Conservation (phyloP, 2,329 filamentous ascomycete genomes). For the Pyrenophora graminea region DNA sequence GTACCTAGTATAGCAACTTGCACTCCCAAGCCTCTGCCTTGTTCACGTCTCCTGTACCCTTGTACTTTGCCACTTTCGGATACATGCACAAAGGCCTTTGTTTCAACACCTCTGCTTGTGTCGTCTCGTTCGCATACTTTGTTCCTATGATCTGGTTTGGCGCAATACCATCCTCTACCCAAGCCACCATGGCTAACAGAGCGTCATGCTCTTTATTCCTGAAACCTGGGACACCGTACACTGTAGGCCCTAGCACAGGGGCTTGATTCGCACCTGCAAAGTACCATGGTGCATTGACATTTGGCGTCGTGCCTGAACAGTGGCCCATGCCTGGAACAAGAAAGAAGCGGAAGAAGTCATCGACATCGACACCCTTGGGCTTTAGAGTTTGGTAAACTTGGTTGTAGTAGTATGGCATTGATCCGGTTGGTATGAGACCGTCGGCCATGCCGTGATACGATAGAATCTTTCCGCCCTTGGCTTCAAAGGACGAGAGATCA, state of each 20-base stretch:
- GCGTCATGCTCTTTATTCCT: constrained; percentile 51
- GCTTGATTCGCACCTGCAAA: constrained; percentile 44
- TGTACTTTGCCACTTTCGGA: constrained; percentile 38
- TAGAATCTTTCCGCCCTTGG: constrained; percentile 48
- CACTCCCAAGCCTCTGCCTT: constrained; percentile 37
- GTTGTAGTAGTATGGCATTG: constrained; percentile 58
- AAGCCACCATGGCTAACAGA: constrained; percentile 52
- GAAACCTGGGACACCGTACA: constrained; percentile 35
- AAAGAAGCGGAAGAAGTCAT: constrained; percentile 51
- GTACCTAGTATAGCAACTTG: constrained; percentile 3
- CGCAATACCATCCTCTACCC: constrained; percentile 49
- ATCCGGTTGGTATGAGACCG: constrained; percentile 55
- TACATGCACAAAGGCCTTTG: constrained; percentile 44
- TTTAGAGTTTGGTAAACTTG: constrained; percentile 47
- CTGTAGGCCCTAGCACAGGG: constrained; percentile 13
- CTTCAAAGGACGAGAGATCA: constrained; percentile 54
- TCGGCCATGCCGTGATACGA: constrained; percentile 53
- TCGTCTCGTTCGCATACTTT: constrained; percentile 34
- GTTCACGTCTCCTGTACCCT: constrained; percentile 32
- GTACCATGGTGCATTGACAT: constrained; percentile 51
- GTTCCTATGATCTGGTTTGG: constrained; percentile 46
- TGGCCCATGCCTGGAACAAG: constrained; percentile 53
- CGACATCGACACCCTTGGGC: constrained; percentile 43
- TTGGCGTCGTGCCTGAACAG: constrained; percentile 42
- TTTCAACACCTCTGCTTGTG: constrained; percentile 25